These are phyloP conservation scores for Debaryomyces sp. DNA, from an alignment of 1,139 yeast species.

Conservation along the genomic window DNA sequence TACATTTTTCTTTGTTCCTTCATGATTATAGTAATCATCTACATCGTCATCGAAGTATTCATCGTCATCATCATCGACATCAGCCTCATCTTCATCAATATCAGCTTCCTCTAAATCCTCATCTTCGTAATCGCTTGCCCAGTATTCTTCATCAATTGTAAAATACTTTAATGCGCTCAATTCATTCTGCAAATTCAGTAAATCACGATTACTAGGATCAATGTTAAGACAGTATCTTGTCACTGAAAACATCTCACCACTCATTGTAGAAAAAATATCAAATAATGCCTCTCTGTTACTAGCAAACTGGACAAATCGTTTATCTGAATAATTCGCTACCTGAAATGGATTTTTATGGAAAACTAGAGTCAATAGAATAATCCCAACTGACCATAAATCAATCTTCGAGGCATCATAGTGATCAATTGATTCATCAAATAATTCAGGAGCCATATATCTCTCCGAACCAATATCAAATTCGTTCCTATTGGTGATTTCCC, in stretches of 20 bases:
- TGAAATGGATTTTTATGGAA: slow-evolving; percentile 91
- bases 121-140: slow-evolving; percentile 49
- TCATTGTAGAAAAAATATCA: slow-evolving; percentile 90
- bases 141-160: slow-evolving; percentile 81
- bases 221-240: slow-evolving; percentile 77
- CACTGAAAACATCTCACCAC: slow-evolving; percentile 82
- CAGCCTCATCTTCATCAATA: slow-evolving; percentile 20
- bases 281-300: slow-evolving; percentile 85
- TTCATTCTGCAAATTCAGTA: slow-evolving; percentile 61
- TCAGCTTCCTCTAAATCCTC: slow-evolving; percentile 39
- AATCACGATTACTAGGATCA: slow-evolving; percentile 84
- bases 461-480: slow-evolving; percentile 95
- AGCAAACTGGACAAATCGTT: slow-evolving; percentile 84
- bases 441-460: slow-evolving; percentile 96
- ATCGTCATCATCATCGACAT: slow-evolving; percentile 12
- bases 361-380: slow-evolving; percentile 79
- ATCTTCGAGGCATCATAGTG: slow-evolving; percentile 83
- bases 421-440: slow-evolving; percentile 62
- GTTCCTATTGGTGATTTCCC: slow-evolving; percentile 47
- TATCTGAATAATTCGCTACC: slow-evolving; percentile 83
- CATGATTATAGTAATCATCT: background rate
- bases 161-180: slow-evolving; percentile 63
- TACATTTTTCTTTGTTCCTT: background rate
- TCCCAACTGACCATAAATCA: slow-evolving; percentile 93
- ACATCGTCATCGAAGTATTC: slow-evolving; percentile 10